Conservation (phyloP, 2,329 filamentous ascomycete genomes). For the Ophiocordyceps unilateralis region DNA sequence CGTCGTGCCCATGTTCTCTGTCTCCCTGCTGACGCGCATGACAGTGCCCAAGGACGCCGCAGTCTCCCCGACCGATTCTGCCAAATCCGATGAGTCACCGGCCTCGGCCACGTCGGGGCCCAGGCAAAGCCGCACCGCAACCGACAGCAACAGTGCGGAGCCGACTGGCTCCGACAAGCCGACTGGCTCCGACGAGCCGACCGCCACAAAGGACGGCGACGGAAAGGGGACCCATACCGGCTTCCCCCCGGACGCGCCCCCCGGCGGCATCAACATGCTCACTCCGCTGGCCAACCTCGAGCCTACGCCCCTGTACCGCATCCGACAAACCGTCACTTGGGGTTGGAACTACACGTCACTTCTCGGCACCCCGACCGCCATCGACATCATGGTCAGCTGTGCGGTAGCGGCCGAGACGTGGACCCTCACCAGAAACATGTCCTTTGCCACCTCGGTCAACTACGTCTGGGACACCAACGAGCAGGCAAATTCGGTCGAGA, state of each 20-base stretch:
- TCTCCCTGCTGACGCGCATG: background rate
- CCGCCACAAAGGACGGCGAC: slow-evolving; percentile 9
- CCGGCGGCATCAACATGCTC: slow-evolving; percentile 34
- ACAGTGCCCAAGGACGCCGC: background rate
- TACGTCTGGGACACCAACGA: slow-evolving; percentile 42
- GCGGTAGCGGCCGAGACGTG: slow-evolving; percentile 33
- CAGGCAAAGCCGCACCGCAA: background rate
- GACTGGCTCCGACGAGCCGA: slow-evolving; percentile 23
- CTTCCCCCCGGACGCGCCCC: slow-evolving; percentile 27
- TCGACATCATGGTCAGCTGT: slow-evolving; percentile 43
- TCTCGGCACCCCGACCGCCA: slow-evolving; percentile 36
- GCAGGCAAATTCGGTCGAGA: slow-evolving; percentile 24
- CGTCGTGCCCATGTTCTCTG: background rate
- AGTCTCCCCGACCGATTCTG: background rate
- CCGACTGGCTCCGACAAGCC: slow-evolving; percentile 5
- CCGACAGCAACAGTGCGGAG: background rate
- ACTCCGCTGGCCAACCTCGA: slow-evolving; percentile 27
- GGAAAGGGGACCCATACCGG: slow-evolving; percentile 16
- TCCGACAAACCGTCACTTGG: slow-evolving; percentile 41
- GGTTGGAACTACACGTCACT: slow-evolving; percentile 50
- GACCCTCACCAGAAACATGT: slow-evolving; percentile 48
- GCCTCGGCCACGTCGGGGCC: background rate
- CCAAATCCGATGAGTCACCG: background rate
- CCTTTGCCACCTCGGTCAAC: slow-evolving; percentile 29
- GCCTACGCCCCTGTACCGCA: slow-evolving; percentile 37